Percentiles rank a stretch among this genome's conserved stretches.
phyloP scores from a whole-genome alignment of 2,329 filamentous ascomycete species.

The Cladosporium cucumerinum region DNA sequence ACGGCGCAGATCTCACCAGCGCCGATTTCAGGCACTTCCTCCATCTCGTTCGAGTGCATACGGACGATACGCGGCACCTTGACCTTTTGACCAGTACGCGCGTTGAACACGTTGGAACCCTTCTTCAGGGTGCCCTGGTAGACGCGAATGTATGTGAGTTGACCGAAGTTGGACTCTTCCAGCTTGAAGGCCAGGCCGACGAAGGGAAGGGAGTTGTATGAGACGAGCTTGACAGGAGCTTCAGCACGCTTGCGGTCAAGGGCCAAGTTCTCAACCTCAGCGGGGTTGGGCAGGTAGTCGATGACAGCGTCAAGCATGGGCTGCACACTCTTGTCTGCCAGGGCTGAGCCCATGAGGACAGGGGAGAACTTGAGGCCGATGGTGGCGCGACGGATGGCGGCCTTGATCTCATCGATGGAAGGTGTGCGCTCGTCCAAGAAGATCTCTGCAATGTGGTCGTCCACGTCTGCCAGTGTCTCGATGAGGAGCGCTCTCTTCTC shows the following conservation, averaged over 20 bases:
- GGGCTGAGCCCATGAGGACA: constrained; percentile 92
- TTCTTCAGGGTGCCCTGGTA: constrained; percentile 92
- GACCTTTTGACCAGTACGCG: constrained; percentile 90
- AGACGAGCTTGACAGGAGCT: constrained; percentile 77
- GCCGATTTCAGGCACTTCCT: constrained; percentile 87
- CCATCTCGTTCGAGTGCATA: constrained; percentile 99
- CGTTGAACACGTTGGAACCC: constrained; percentile 88
- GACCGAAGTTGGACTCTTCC: constrained; percentile 97
- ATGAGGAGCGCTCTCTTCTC: constrained; percentile 84
- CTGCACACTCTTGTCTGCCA: constrained; percentile 92
- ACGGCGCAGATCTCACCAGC: constrained; percentile 98
- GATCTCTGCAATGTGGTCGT: constrained; percentile 94
- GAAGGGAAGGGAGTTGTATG: constrained; percentile 90
- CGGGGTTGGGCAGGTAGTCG: constrained; percentile 90
- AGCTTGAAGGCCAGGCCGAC: constrained; percentile 97
- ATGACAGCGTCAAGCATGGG: constrained; percentile 95
- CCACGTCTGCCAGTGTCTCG: constrained; percentile 93
- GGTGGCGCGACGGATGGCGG: constrained; percentile 87
- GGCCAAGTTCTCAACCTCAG: constrained; percentile 83
- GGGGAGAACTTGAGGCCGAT: constrained; percentile 85
- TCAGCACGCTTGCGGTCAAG: constrained; percentile 79
- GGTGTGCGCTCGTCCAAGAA: constrained; percentile 86
- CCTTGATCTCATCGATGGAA: constrained; percentile 78
- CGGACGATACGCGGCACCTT: constrained; percentile 95
- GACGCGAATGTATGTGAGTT: constrained; percentile 96